Evolutionary conservation across 345 rosid species (phyloP).

Genomic region (Populus pruinosa): DNA sequence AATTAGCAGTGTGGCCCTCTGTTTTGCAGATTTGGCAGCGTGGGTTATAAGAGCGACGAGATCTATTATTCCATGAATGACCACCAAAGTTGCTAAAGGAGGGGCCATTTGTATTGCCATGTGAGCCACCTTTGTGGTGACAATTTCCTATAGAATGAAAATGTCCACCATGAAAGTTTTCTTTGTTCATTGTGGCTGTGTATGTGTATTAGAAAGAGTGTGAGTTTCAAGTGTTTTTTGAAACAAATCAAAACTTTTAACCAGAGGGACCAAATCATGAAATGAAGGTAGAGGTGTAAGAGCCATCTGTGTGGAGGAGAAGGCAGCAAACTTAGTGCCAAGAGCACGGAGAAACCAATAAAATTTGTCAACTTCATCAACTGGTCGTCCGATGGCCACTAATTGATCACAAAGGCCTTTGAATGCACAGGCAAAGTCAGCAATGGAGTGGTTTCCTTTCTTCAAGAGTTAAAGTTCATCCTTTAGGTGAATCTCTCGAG

Average conservation of each 20-base stretch:
- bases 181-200: neutral
- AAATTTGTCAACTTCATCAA: neutral
- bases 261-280: too few relatives aligned
- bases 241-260: too few relatives aligned
- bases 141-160: neutral
- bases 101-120: neutral
- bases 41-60: neutral
- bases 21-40: neutral
- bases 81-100: neutral
- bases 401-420: neutral
- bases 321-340: neutral
- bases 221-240: neutral
- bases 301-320: too few relatives aligned
- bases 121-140: too few relatives aligned
- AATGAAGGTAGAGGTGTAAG: too few relatives aligned
- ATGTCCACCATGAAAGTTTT: neutral
- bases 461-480: neutral
- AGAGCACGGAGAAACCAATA: neutral
- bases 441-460: neutral
- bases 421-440: neutral
- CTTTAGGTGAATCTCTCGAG: neutral
- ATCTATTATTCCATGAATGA: neutral
- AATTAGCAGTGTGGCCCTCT: constrained; percentile 3
- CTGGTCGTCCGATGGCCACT: neutral
- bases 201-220: neutral